Evolutionary conservation across 768 basidiomycete species (phyloP).

Genomic region (Suillus discolor): DNA sequence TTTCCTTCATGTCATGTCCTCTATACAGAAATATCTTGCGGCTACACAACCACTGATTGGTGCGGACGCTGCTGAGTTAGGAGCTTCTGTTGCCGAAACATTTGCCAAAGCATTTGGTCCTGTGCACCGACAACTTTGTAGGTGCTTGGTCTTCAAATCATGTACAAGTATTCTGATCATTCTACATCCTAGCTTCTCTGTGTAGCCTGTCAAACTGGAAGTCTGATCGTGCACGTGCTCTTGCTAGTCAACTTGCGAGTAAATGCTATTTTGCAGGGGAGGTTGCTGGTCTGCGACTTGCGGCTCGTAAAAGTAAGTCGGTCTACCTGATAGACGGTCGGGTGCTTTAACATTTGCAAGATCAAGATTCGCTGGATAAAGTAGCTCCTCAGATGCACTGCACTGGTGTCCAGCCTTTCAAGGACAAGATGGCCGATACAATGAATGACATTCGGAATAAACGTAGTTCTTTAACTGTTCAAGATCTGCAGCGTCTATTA

Average conservation of each 20-base stretch:
- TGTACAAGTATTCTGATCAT: constrained; percentile 7
- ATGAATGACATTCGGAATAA: constrained; percentile 71
- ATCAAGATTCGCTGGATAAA: constrained; percentile 60
- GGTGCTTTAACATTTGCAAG: constrained; percentile 35
- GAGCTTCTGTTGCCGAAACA: constrained; percentile 85
- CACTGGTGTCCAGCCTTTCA: constrained; percentile 66
- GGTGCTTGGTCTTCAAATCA: constrained; percentile 24
- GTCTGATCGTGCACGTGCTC: constrained; percentile 77
- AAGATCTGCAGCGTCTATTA: constrained; percentile 82
- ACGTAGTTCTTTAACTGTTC: constrained; percentile 71
- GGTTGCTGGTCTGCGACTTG: constrained; percentile 75
- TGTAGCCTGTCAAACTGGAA: constrained; percentile 61
- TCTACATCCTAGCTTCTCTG: constrained; percentile 48
- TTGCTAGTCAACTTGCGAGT: constrained; percentile 85
- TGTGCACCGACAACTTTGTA: constrained; percentile 75
- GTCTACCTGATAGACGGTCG: background rate
- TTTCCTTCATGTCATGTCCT: background rate
- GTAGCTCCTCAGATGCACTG: constrained; percentile 60
- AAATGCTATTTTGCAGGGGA: constrained; percentile 93
- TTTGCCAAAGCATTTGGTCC: constrained; percentile 83
- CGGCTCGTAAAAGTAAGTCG: constrained; percentile 61
- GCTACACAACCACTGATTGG: constrained; percentile 68
- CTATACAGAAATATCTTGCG: constrained; percentile 82
- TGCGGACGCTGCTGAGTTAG: constrained; percentile 84
- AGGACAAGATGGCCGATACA: constrained; percentile 65